Conservation (phyloP, 169 alveolate species). For the Cryptosporidium tyzzeri region DNA sequence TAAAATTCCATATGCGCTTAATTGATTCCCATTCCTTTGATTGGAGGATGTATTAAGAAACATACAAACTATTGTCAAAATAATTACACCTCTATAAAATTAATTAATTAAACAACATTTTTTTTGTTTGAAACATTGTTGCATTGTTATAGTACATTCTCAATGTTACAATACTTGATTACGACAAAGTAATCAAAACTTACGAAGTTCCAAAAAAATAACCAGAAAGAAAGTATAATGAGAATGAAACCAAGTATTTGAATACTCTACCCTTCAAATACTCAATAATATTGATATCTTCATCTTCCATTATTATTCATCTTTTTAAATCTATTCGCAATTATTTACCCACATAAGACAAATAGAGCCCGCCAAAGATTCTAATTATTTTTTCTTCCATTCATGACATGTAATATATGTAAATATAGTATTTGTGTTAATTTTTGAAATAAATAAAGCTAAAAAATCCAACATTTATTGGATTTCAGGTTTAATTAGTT, state of each 20-base stretch:
- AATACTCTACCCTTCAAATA: neutral
- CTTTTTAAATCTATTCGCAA: neutral
- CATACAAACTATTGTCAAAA: constrained; percentile 40
- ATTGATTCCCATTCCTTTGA: neutral
- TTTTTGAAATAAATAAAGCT: neutral
- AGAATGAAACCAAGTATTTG: neutral
- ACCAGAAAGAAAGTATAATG: constrained; percentile 2
- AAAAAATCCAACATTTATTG: neutral
- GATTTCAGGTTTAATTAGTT: neutral
- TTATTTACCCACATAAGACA: neutral
- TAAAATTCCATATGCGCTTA: constrained; percentile 60
- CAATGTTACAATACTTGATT: neutral
- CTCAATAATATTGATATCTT: neutral
- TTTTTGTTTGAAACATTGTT: neutral
- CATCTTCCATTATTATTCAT: constrained; percentile 3
- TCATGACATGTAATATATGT: neutral
- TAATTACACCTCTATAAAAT: constrained; percentile 34
- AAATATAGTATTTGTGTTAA: neutral
- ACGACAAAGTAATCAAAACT: neutral
- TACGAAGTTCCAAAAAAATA: constrained; percentile 45
- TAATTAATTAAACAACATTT: neutral
- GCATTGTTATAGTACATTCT: neutral
- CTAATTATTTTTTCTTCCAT: neutral
- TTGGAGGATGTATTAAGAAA: constrained; percentile 55
- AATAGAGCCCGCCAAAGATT: neutral